These are phyloP conservation scores for Aureobasidium sp. DNA, from an alignment of 2,329 filamentous ascomycete species.

Conservation along the genomic window DNA sequence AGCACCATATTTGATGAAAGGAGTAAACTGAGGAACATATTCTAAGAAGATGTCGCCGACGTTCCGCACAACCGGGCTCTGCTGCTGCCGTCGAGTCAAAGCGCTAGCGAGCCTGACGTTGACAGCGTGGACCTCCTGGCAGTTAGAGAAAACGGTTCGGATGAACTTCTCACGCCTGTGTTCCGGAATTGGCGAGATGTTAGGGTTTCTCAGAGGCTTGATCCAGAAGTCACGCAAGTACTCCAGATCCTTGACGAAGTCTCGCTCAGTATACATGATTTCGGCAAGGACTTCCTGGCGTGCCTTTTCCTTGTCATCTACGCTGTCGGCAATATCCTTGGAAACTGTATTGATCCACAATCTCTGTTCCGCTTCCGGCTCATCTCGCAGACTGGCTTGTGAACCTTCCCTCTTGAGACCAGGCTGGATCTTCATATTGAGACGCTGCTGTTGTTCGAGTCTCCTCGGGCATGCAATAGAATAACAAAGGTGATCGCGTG, in stretches of 20 bases:
- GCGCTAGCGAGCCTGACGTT: conserved; percentile 82
- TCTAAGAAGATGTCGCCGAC: conserved; percentile 93
- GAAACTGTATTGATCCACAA: conserved; percentile 98
- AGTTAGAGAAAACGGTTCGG: conserved; percentile 90
- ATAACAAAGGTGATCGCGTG: conserved; percentile 89
- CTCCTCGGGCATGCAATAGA: conserved; percentile 93
- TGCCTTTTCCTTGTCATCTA: conserved; percentile 90
- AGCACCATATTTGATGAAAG: conserved; percentile 92
- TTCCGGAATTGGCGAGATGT: conserved; percentile 78
- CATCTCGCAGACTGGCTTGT: conserved; percentile 68
- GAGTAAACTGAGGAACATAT: conserved; percentile 85
- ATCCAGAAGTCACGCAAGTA: conserved; percentile 99
- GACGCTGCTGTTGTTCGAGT: conserved; percentile 85
- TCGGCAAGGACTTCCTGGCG: conserved; percentile 97
- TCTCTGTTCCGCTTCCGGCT: conserved; percentile 91
- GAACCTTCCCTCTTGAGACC: conserved; percentile 70
- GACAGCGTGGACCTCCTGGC: conserved; percentile 86
- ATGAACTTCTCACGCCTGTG: conserved; percentile 85
- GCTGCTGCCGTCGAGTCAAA: conserved; percentile 86
- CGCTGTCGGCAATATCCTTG: conserved; percentile 85
- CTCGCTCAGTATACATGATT: conserved; percentile 95
- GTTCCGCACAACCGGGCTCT: conserved; percentile 78
- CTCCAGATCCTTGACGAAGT: conserved; percentile 98
- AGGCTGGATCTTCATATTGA: conserved; percentile 89
- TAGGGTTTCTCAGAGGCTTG: conserved; percentile 72